Percentiles rank a stretch among this genome's conserved stretches.
These are phyloP conservation scores for Blastobotrys arbuscula DNA, from an alignment of 1,139 yeast genomes.

Conservation along the genomic window DNA sequence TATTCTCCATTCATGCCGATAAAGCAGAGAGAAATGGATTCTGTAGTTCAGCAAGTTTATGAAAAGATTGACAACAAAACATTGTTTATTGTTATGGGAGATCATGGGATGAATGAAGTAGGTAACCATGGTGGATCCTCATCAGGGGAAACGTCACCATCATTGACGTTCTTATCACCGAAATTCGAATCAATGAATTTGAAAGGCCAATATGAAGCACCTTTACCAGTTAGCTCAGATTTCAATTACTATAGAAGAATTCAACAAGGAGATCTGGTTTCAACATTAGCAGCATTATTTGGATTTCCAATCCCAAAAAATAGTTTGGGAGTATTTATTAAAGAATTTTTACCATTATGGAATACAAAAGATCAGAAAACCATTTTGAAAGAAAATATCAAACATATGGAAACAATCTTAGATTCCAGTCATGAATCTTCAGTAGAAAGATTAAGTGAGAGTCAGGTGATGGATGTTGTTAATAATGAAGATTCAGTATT, in stretches of 20 bases:
- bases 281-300: slow-evolving; percentile 68
- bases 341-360: slow-evolving; percentile 53
- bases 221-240: slow-evolving; percentile 43
- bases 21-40: slow-evolving; percentile 85
- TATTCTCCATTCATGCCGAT: slow-evolving; percentile 67
- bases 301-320: slow-evolving; percentile 84
- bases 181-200: slow-evolving; percentile 37
- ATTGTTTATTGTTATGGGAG: slow-evolving; percentile 76
- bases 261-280: slow-evolving; percentile 84
- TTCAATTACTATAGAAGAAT: slow-evolving; percentile 50
- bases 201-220: slow-evolving; percentile 19
- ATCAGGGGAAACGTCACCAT: slow-evolving; percentile 85
- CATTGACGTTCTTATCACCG: slow-evolving; percentile 61
- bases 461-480: not conserved
- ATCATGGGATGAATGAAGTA: slow-evolving; percentile 84
- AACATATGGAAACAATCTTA: slow-evolving; percentile 2
- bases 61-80: slow-evolving; percentile 49
- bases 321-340: slow-evolving; percentile 68
- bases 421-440: slow-evolving; percentile 1
- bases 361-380: slow-evolving; percentile 35
- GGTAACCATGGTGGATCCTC: slow-evolving; percentile 98
- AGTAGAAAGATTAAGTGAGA: not conserved
- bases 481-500: slow-evolving; percentile 26
- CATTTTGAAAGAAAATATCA: slow-evolving; percentile 48
- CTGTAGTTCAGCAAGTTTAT: slow-evolving; percentile 51